A percentile compares a stretch with the other conserved stretches of the same genome.
Evolutionary conservation across 2,329 filamentous ascomycete genomes (phyloP).

Genomic region (Aspergillus niger): DNA sequence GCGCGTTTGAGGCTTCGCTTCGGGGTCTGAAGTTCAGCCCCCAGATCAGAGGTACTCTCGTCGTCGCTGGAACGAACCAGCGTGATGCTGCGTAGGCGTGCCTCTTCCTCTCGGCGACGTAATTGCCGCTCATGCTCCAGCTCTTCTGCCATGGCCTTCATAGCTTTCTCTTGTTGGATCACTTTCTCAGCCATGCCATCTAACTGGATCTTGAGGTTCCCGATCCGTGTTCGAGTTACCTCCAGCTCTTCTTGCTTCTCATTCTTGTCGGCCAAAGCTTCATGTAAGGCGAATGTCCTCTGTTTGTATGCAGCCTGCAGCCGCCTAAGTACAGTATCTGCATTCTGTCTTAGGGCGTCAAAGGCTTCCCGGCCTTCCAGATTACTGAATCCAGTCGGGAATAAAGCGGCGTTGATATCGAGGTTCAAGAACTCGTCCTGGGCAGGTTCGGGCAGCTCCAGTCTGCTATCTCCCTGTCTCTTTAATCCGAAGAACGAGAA

Average conservation of each 20-base stretch:
- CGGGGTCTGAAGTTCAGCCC: constrained; percentile 37
- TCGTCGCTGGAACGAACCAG: constrained; percentile 34
- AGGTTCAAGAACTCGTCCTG: constrained; percentile 58
- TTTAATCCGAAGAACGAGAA: constrained; percentile 49
- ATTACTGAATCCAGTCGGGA: constrained; percentile 53
- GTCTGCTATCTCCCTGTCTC: constrained; percentile 30
- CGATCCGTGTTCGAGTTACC: constrained; percentile 59
- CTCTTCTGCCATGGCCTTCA: constrained; percentile 54
- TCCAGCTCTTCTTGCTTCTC: constrained; percentile 63
- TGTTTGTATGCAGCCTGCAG: constrained; percentile 61
- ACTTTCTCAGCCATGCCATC: constrained; percentile 61
- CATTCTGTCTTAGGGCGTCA: constrained; percentile 59
- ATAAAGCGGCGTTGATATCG: constrained; percentile 57
- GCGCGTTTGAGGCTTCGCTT: constrained; percentile 39
- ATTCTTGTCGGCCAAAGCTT: constrained; percentile 56
- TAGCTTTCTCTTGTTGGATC: constrained; percentile 58
- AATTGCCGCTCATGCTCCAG: constrained; percentile 48
- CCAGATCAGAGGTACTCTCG: constrained; percentile 35
- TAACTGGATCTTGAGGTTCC: constrained; percentile 62
- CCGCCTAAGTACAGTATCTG: constrained; percentile 55
- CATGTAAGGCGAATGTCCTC: constrained; percentile 52
- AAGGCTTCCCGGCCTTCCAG: constrained; percentile 56
- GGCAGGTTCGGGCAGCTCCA: constrained; percentile 40
- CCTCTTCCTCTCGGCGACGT: constrained; percentile 43
- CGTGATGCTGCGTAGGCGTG: constrained; percentile 38